Evolutionary conservation across 371 early-diverging fungal genomes (phyloP).

Genomic region (Capillidium rhysosporum): DNA sequence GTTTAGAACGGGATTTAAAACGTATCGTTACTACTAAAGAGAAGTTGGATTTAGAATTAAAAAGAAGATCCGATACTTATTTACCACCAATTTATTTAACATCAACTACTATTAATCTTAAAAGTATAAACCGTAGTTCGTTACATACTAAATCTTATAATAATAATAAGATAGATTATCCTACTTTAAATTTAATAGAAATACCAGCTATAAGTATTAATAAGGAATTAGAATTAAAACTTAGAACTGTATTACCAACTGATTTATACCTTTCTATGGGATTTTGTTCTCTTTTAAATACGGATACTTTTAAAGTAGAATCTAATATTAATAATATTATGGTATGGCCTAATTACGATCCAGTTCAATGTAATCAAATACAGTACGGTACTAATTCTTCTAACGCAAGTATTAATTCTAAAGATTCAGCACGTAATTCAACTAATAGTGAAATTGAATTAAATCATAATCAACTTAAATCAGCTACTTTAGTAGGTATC

Average conservation of each 20-base stretch:
- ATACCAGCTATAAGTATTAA: neutral
- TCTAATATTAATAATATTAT: neutral
- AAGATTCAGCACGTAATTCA: too few relatives aligned
- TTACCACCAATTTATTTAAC: too few relatives aligned
- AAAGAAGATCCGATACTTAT: too few relatives aligned
- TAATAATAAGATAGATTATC: neutral
- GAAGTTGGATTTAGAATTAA: too few relatives aligned
- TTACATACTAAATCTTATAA: too few relatives aligned
- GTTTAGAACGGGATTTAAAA: too few relatives aligned
- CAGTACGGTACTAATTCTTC: neutral
- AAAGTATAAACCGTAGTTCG: too few relatives aligned
- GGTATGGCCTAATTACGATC: conserved; percentile 3
- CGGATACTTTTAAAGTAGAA: neutral
- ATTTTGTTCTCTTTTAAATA: neutral
- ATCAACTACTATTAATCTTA: too few relatives aligned
- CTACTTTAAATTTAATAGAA: neutral
- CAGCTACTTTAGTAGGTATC: conserved; percentile 6
- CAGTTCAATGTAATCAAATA: neutral
- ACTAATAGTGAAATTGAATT: too few relatives aligned
- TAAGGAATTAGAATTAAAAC: neutral
- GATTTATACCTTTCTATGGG: neutral
- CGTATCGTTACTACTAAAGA: too few relatives aligned
- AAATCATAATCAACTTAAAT: neutral
- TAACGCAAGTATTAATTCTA: too few relatives aligned
- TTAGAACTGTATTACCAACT: neutral